These are phyloP conservation scores for Taxawa tesnikishii DNA, from an alignment of 2,329 filamentous ascomycete genomes.

Conservation along the genomic window DNA sequence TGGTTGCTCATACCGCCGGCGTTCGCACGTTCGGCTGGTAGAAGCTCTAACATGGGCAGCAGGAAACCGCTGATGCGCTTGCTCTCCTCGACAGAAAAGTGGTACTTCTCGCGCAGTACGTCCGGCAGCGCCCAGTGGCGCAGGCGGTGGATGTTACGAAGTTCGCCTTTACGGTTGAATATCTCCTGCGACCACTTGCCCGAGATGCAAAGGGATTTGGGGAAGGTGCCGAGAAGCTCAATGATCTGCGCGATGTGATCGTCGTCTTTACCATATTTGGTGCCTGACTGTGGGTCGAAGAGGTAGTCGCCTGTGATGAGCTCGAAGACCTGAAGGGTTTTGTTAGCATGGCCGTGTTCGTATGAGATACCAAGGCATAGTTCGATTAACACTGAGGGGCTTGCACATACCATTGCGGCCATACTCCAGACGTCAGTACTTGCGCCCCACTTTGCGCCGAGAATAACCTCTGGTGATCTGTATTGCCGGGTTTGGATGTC, in stretches of 20 bases:
- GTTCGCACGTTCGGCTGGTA: constrained; percentile 82
- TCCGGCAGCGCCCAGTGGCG: constrained; percentile 93
- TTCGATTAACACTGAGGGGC: too few species aligned
- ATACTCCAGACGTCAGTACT: constrained; percentile 99
- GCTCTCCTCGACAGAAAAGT: constrained; percentile 74
- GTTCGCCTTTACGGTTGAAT: constrained; percentile 93
- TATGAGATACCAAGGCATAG: too few species aligned
- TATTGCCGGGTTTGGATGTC: constrained; percentile 98
- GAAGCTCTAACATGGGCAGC: constrained; percentile 77
- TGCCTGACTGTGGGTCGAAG: constrained; percentile 95
- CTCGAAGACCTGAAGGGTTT: constrained; percentile 90
- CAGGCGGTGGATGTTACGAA: constrained; percentile 92
- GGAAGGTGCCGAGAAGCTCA: constrained; percentile 85
- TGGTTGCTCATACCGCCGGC: constrained; percentile 91
- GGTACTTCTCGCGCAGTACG: constrained; percentile 91
- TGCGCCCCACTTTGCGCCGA: constrained; percentile 97
- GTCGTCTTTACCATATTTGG: constrained; percentile 98
- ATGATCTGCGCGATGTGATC: constrained; percentile 99
- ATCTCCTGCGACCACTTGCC: constrained; percentile 99
- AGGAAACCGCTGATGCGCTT: constrained; percentile 73
- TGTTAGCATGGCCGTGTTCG: too few species aligned
- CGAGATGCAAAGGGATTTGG: constrained; percentile 78
- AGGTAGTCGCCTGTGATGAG: constrained; percentile 97
- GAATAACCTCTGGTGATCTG: constrained; percentile 88
- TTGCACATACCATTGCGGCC: constrained; percentile 76